phyloP scores from a whole-genome alignment of 2,329 filamentous ascomycete genomes.

The Penicillium sp. region DNA sequence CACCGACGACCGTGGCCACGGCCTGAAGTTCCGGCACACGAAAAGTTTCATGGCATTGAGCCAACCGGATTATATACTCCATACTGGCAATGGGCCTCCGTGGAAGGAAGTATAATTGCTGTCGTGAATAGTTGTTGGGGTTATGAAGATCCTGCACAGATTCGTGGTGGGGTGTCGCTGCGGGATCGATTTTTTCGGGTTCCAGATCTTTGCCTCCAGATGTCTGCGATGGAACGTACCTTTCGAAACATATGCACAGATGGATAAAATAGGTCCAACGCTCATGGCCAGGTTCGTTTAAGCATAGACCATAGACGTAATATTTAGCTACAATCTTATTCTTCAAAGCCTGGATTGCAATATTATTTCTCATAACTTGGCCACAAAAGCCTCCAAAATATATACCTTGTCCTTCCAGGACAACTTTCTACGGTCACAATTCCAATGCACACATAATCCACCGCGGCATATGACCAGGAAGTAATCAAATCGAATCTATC shows the following conservation, averaged over 20 bases:
- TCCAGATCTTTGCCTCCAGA: slow-evolving; percentile 1
- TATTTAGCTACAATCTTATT: no score
- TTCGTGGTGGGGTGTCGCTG: slow-evolving; percentile 15
- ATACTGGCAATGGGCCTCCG: slow-evolving; percentile 29
- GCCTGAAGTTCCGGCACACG: slow-evolving; percentile 79
- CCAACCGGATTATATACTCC: slow-evolving; percentile 86
- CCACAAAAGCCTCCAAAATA: neutral
- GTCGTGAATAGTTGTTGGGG: neutral
- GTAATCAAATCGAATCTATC: slow-evolving; percentile 5
- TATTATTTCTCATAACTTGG: neutral
- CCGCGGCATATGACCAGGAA: neutral
- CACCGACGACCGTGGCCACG: slow-evolving; percentile 65
- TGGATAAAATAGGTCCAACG: neutral
- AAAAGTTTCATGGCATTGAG: slow-evolving; percentile 88
- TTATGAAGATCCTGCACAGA: neutral
- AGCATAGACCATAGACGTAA: no score
- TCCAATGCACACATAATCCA: neutral
- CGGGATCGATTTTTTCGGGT: slow-evolving; percentile 14
- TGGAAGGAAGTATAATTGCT: neutral
- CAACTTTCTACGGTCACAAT: neutral
- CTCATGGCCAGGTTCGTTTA: no score
- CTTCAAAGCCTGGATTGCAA: no score
- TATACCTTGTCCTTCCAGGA: neutral
- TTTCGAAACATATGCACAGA: neutral
- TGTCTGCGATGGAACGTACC: neutral